Evolutionary conservation across 1,139 yeast genomes (phyloP), one percentile per base, ranked within the genome.

Genomic region (Pneumocystis canis): DNA sequence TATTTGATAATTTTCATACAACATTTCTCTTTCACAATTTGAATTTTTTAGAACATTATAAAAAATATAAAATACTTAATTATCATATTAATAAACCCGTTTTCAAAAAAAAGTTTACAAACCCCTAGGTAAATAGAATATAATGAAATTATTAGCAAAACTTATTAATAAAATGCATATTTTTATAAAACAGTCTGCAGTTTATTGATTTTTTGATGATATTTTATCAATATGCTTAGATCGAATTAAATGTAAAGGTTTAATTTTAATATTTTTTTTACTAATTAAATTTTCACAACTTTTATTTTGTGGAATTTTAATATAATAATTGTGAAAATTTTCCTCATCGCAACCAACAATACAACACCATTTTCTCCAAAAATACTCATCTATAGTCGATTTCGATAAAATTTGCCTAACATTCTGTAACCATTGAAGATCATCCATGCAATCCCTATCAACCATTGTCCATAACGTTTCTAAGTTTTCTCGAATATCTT

Each of bases 291-390:
- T 47, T 25, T 47, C 30, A 47, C 30, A 20, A 41, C 28, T 47
- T 25, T 47, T 47, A 25, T 47, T 47, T 47, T 47, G 54, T 11
- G 30, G 30, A 25, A 28, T 47, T 11, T 9, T 47, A 11, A 47
- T 30, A 28, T 25, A 47, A 11, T 47, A 47, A 47, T 47, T 28
- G 30, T 28, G 31, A 11, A 47, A 47, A 47, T 25, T 47, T 9
- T 47, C 30, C 25, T 47, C 54, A 28, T 47, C 54, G 25, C 54
- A 47, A 9, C 54, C 54, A 47, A 47, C 54, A 47, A 47, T 47
- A 47, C 30, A 47, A 47, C 54, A 47, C 54, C 54, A 47, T 47
- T 47, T 47, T 47, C 25, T 47, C 54, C 54, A 47, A 47, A 47
- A 47, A 47, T 47, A 47, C 11, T 47, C 54, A 25, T 47, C 31